Evolutionary conservation across 805 yeast species (phyloP).

Genomic region (Candida odintsovae): DNA sequence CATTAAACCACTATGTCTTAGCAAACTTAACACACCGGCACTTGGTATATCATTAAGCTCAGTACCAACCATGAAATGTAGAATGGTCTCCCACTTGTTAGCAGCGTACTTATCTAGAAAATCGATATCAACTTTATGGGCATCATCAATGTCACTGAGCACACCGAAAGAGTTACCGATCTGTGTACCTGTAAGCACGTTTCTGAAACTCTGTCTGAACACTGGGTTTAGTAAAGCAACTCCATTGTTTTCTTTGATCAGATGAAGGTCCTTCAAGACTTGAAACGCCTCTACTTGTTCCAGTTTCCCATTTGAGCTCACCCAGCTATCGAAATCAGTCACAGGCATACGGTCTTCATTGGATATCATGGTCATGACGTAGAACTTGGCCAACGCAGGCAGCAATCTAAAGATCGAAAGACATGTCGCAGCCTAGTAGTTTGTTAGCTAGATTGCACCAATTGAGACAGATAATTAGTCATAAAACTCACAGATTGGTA

Average conservation of each 20-base stretch:
- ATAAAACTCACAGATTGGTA: conserved; percentile 48
- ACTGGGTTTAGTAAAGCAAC: conserved; percentile 57
- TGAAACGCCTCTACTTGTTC: conserved; percentile 70
- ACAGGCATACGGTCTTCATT: conserved; percentile 66
- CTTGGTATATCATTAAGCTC: conserved; percentile 66
- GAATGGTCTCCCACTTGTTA: conserved; percentile 87
- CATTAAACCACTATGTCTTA: conserved; percentile 83
- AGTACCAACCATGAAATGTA: conserved; percentile 97
- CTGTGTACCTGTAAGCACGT: conserved; percentile 79
- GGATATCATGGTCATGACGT: conserved; percentile 82
- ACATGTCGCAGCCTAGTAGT: conserved; percentile 74
- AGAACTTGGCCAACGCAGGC: conserved; percentile 85
- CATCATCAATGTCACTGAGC: conserved; percentile 49
- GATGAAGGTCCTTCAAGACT: conserved; percentile 67
- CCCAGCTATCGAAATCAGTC: conserved; percentile 69
- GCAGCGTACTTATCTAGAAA: conserved; percentile 78
- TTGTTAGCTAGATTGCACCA: background rate
- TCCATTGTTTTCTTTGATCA: conserved; percentile 53
- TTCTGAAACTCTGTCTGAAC: conserved; percentile 69
- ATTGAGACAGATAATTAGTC: background rate
- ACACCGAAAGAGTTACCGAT: conserved; percentile 72
- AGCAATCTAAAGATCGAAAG: conserved; percentile 85
- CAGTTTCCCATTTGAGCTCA: conserved; percentile 49
- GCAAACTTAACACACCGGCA: conserved; percentile 70
- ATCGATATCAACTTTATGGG: conserved; percentile 51